Base-by-base conservation (phyloP, 2,329 filamentous ascomycete genomes). In the Cladophialophora yegresii region DNA sequence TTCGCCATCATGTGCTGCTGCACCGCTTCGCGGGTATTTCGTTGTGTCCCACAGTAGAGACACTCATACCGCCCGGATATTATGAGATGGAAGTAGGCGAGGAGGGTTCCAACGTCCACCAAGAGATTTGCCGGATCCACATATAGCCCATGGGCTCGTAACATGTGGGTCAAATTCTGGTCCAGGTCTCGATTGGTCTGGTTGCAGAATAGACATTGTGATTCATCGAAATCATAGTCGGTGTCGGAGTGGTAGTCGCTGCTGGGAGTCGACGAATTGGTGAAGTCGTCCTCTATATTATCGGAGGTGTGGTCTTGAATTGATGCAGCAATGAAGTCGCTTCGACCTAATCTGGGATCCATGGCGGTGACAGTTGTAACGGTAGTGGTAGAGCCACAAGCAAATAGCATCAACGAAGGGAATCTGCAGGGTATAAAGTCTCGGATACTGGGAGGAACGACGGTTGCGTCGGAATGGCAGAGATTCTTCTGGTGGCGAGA, bases 1-100 rank as follows among this genome's bases (percentile, higher is more conserved):
- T 81, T 83, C 2, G 73, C 76, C 0, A 73, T 68, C 82, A 84
- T 84, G 60, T 84, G 84, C 40, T 83, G 81, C 66, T 82, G 81
- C 0, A 80, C 78, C 0, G 77, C 83, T 56, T 81, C 74, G 0
- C 75, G 73, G 0, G 78, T 81, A 0, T 72, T 71, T 33, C 80
- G 76, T 43, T 77, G 72, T 13, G 75, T 80, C 0, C 80, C 80
- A 66, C 83, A 85, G 22, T 76, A 77, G 43, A 85, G 74, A 63
- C 84, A 86, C 71, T 84, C 81, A 20, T 75, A 74, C 60, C 82
- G 84, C 0, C 72, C 77, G 22, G 75, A 79, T 13, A 85, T 79
- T 22, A 85, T 72, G 8, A 83, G 75, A 58, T 81, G 77, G 0
- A 85, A 72, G 60, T 84, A 84, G 47, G 74, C 68, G 40, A 85